Percentiles rank a stretch among this genome's conserved stretches.
Conservation (phyloP, 2,329 filamentous ascomycete species). For the Penicillium sp. region DNA sequence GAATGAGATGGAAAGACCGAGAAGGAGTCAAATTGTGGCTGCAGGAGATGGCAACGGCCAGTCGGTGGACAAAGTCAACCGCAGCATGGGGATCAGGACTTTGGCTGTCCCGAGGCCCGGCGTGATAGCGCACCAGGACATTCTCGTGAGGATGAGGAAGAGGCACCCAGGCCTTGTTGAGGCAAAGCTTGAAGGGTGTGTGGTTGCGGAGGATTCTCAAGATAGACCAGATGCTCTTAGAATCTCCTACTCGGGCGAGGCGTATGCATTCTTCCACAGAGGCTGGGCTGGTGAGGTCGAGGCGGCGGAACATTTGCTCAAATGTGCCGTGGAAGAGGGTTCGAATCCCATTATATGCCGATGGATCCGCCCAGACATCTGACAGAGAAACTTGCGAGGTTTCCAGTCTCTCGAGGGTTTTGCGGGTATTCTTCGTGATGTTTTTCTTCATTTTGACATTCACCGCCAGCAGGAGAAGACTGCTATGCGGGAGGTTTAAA, state of each 20-base stretch:
- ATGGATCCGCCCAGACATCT: conserved; percentile 30
- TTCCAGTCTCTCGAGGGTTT: conserved; percentile 31
- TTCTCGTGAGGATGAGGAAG: conserved; percentile 27
- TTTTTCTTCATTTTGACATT: conserved; percentile 28
- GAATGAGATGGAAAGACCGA: conserved; percentile 49
- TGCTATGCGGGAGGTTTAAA: conserved; percentile 34
- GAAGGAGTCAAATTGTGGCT: conserved; percentile 39
- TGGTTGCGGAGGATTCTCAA: conserved; percentile 39
- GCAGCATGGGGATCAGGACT: conserved; percentile 39
- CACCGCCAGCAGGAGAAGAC: conserved; percentile 30
- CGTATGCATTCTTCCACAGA: conserved; percentile 35
- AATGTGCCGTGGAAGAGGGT: conserved; percentile 31
- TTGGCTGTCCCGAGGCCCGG: conserved; percentile 18
- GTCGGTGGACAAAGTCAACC: conserved; percentile 46
- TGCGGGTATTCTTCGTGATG: conserved; percentile 25
- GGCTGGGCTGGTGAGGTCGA: conserved; percentile 36
- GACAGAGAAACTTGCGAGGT: conserved; percentile 26
- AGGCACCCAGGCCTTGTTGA: conserved; percentile 34
- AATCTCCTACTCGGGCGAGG: conserved; percentile 33
- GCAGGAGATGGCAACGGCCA: conserved; percentile 48
- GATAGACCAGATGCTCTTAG: conserved; percentile 29
- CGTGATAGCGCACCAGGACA: conserved; percentile 30
- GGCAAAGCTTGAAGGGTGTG: conserved; percentile 40
- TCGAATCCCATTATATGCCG: conserved; percentile 29
- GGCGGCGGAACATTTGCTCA: conserved; percentile 32